Base-by-base conservation (phyloP, 768 basidiomycete genomes). In the Collybiopsis confluens region DNA sequence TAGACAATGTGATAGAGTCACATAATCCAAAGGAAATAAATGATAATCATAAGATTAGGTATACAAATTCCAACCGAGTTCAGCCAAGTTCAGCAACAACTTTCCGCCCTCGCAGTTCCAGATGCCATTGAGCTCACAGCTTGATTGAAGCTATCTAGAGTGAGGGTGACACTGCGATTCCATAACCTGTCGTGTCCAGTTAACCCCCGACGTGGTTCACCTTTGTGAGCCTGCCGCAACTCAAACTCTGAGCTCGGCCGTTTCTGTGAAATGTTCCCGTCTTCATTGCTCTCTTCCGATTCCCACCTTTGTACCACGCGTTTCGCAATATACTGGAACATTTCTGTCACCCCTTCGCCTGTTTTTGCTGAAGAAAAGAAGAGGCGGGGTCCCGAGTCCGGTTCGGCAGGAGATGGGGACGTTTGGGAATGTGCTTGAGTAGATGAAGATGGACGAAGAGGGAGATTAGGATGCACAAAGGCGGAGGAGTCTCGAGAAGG, bases 331-430 rank as follows among this genome's bases (percentile, higher is more conserved):
- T 90, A 90, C 64, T 81, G 85, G 61, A 92, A 92, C n/a, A 90
- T 83, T 1, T 83, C 85, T 1, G 63, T 46, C 0, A 91, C 87
- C 7, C 86, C 83, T 33, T 80, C 76, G 0, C 90, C 90, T 3
- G 86, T 89, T 68, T 89, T 89, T 2, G 90, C 89, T 1, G 85
- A 88, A 5, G 87, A 81, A 62, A 87, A 85, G 66, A 90, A 88
- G 10, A 90, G 68, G 64, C 74, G 80, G 0, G 88, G 84, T 2
- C 85, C 79, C 1, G 66, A 72, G 27, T 81, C 82, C 0, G 73
- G 78, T n/a, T 64, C 61, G 28, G 64, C 57, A 23, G 68, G 2
- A 28, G 30, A 1, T 59, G 42, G 4, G 66, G 61, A 13, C 16
- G 16, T 23, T 30, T 60, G 59, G 30, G 61, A 28, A 54, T 33